Evolutionary conservation across 2,329 filamentous ascomycete species (phyloP).

Genomic region (Alternaria metachromatica): DNA sequence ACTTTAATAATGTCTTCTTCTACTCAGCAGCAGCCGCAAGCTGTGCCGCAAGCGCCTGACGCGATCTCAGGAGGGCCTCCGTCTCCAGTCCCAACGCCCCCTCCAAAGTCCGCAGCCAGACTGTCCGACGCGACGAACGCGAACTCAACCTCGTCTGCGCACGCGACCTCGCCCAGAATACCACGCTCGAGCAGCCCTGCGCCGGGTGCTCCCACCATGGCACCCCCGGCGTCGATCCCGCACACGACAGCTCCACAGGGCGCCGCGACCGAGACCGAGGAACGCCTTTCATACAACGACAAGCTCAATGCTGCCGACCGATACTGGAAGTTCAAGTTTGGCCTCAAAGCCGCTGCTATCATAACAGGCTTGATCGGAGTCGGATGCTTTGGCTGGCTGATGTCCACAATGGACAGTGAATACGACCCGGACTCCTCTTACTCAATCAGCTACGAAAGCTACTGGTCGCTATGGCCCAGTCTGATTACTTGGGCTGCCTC

Average conservation of each 20-base stretch:
- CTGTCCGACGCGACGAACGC: constrained; percentile 6
- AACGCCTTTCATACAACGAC: constrained; percentile 25
- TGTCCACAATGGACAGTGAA: constrained; percentile 2
- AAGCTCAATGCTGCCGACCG: constrained; percentile 37
- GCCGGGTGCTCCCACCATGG: constrained; percentile 1
- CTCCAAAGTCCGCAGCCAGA: constrained; percentile 1
- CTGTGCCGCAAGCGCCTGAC: constrained; percentile 5
- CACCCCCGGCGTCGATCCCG: constrained; percentile 2
- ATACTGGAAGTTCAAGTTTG: constrained; percentile 43
- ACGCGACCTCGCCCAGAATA: neutral
- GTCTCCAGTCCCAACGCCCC: neutral
- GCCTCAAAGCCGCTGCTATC: constrained; percentile 27
- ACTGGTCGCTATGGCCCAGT: constrained; percentile 24
- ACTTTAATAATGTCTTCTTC: constrained; percentile 20
- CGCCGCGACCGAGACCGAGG: constrained; percentile 7
- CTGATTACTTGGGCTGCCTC: constrained; percentile 41
- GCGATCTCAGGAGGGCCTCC: neutral
- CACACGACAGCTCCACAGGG: neutral
- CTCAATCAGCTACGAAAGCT: constrained; percentile 15
- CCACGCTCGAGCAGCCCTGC: constrained; percentile 5
- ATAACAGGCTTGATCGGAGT: constrained; percentile 40
- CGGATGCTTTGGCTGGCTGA: constrained; percentile 37
- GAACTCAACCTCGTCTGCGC: neutral
- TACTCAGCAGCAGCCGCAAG: constrained; percentile 1
- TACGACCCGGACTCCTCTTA: constrained; percentile 11